phyloP scores from a whole-genome alignment of 495 filamentous ascomycete genomes.

The Trichocladium antarcticum region DNA sequence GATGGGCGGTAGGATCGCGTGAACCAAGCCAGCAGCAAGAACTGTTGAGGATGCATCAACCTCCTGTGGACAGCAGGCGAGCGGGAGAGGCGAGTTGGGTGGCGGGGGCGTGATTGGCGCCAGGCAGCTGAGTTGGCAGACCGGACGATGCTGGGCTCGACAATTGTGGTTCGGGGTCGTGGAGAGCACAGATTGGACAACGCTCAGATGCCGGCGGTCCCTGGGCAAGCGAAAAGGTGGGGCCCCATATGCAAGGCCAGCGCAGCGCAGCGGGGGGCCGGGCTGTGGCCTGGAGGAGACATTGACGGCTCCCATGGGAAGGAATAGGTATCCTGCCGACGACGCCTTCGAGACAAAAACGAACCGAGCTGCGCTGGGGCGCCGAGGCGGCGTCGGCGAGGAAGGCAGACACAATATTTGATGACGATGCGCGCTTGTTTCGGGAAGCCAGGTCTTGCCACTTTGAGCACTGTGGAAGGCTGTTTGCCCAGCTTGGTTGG shows the following conservation, averaged over 20 bases:
- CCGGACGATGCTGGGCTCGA: slow-evolving; percentile 17
- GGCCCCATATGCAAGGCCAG: slow-evolving; percentile 29
- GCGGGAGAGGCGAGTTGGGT: slow-evolving; percentile 15
- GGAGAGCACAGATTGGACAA: slow-evolving; percentile 24
- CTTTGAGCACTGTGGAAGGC: slow-evolving; percentile 1
- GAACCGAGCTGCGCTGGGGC: background rate
- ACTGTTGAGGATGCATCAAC: background rate
- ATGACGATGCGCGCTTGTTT: slow-evolving; percentile 14
- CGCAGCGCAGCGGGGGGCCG: slow-evolving; percentile 14
- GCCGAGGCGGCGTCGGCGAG: background rate
- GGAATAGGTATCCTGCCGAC: no score
- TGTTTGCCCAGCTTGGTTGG: no score
- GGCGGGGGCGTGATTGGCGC: slow-evolving; percentile 23
- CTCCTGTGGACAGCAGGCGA: slow-evolving; percentile 1
- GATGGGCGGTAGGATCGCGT: background rate
- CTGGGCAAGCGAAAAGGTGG: slow-evolving; percentile 8
- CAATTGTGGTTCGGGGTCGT: slow-evolving; percentile 22
- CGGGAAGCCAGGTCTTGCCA: slow-evolving; percentile 5
- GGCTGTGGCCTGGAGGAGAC: background rate
- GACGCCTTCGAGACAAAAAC: slow-evolving; percentile 2
- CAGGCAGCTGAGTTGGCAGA: slow-evolving; percentile 21
- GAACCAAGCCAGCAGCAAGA: background rate
- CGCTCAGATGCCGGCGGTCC: slow-evolving; percentile 8
- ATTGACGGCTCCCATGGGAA: no score
- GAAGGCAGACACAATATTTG: background rate